phyloP scores from a whole-genome alignment of 257 asterid species.

The Mitragyna speciosa region DNA sequence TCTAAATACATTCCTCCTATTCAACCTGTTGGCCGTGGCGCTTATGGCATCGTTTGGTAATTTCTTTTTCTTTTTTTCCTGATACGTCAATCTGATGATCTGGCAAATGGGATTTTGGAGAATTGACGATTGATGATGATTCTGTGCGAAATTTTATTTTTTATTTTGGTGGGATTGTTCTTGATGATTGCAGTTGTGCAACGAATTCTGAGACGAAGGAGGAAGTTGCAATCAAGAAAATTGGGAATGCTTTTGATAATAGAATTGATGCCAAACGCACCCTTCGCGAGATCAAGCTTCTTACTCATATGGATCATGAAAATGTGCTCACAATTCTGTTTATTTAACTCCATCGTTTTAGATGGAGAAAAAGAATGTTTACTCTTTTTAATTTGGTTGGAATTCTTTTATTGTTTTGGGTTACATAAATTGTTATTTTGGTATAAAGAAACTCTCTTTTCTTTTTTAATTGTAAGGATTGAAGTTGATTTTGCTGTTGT shows the following conservation, averaged over 20 bases:
- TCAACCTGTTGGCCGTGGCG: conserved; percentile 78
- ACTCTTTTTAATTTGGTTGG: not conserved
- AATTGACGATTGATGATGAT: not conserved
- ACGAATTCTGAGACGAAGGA: conserved; percentile 67
- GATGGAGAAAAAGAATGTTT: too few species aligned
- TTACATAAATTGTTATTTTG: not conserved
- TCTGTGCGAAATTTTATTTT: not conserved
- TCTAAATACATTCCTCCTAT: conserved; percentile 73
- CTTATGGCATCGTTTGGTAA: conserved; percentile 92
- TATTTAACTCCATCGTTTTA: too few species aligned
- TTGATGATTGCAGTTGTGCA: conserved; percentile 50
- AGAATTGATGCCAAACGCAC: conserved; percentile 85
- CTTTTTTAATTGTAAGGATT: not conserved
- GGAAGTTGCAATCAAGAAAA: conserved; percentile 83
- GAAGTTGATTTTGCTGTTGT: not conserved
- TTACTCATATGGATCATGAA: conserved; percentile 90
- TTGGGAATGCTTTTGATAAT: conserved; percentile 83
- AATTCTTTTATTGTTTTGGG: not conserved
- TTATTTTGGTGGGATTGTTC: not conserved
- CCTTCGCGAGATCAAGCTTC: conserved; percentile 84
- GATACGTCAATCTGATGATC: not conserved
- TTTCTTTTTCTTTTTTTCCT: not conserved
- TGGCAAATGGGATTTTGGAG: not conserved
- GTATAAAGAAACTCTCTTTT: not conserved
- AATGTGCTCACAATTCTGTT: conserved; percentile 38